Evolutionary conservation across 805 yeast species (phyloP), one percentile per base, ranked within the genome.

Genomic region (Candida silvatica): DNA sequence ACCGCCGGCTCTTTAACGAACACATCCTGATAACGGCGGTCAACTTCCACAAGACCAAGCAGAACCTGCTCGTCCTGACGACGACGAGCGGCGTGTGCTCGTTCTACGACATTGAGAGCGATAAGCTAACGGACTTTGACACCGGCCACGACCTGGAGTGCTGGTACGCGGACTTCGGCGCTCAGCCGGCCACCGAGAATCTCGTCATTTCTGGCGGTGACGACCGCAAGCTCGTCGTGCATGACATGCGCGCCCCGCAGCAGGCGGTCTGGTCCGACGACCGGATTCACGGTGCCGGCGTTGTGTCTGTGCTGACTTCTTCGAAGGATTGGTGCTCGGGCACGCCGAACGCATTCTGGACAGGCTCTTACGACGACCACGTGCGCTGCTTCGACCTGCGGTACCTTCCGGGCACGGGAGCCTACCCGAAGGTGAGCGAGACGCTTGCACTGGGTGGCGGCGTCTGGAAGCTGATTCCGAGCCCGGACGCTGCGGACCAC

Each of bases 331-430:
- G 82, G 80, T 37, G 49, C 37, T 12, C 35, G 2, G 24, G n/a
- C 4, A 20, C 31, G 7, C 36, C 31, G 18, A 12, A 33, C 18
- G 27, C 36, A n/a, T 40, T 85, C 16, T 77, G 84, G 78, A 86
- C 97, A 0, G 98, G 98, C 0, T 81, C 95, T 0, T 90, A 90
- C 55, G 98, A 90, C 56, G 97, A 90, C 49, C 54, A 69, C 37
- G 56, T 92, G 32, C 66, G 87, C 35, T 57, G 71, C 1, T 60
- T 85, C 25, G 97, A 88, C 56, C 50, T 85, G 29, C 58, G 95
- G 15, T 35, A 7, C 29, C 29, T 66, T 12, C 69, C 67, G 48
- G 34, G 32, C 41, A 79, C 81, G 1, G 48, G 63, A n/a, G 59
- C 70, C 2, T 27, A 15, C 17, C 90, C 90, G 0, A 58, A 55